Conservation (phyloP, 2,329 filamentous ascomycete species). For the Colletotrichum sp. region DNA sequence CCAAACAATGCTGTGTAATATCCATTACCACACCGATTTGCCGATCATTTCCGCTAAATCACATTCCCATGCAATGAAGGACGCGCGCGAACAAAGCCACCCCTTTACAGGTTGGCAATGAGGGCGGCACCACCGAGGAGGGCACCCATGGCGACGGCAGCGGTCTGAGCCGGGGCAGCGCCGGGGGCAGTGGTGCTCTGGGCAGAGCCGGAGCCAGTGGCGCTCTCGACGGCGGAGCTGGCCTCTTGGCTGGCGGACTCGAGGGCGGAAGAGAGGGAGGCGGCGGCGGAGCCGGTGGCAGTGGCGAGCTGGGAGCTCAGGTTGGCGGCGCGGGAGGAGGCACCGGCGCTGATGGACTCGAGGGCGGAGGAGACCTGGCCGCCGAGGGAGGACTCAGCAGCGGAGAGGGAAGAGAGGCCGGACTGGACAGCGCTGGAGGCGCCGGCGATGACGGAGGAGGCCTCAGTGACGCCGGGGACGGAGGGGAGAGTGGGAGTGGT, state of each 20-base stretch:
- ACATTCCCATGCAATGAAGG: background rate
- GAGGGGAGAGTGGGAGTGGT: slow-evolving; percentile 14
- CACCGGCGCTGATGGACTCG: background rate
- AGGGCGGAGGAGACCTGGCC: slow-evolving; percentile 21
- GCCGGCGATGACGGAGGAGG: background rate
- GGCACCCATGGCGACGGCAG: slow-evolving; percentile 49
- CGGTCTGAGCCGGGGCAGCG: slow-evolving; percentile 41
- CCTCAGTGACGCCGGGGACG: slow-evolving; percentile 20
- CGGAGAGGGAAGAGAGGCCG: slow-evolving; percentile 25
- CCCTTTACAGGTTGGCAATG: slow-evolving; percentile 47
- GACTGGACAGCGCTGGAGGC: background rate
- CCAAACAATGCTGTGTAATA: slow-evolving; percentile 11
- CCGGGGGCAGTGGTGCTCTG: slow-evolving; percentile 22
- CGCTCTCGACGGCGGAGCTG: slow-evolving; percentile 17
- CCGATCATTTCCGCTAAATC: background rate
- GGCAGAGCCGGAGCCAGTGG: slow-evolving; percentile 16
- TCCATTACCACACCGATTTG: background rate
- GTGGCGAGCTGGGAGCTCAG: slow-evolving; percentile 31
- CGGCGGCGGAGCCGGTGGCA: slow-evolving; percentile 5
- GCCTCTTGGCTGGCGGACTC: background rate
- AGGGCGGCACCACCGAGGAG: slow-evolving; percentile 52
- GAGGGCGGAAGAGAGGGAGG: slow-evolving; percentile 21
- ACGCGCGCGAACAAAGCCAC: background rate
- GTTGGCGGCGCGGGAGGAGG: slow-evolving; percentile 20
- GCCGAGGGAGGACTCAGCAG: slow-evolving; percentile 27